phyloP scores from a whole-genome alignment of 2,329 filamentous ascomycete genomes.

The Ploettnerulaceae sp. region DNA sequence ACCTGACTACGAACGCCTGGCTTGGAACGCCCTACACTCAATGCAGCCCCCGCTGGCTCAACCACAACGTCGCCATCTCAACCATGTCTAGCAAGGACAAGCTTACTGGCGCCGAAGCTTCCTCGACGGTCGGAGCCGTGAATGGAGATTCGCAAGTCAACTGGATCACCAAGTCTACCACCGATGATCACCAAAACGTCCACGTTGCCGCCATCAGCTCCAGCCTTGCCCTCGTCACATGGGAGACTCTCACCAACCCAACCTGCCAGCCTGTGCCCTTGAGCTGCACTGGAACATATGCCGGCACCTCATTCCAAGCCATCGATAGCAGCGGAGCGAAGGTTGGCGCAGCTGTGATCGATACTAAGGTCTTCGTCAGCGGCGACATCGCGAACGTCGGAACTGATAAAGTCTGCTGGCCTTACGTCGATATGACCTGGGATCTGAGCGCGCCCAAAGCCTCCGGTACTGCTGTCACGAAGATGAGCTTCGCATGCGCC shows the following conservation, averaged over 20 bases:
- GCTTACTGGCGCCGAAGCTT: slow-evolving; percentile 48
- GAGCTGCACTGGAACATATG: slow-evolving; percentile 54
- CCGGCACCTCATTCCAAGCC: slow-evolving; percentile 55
- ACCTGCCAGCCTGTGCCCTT: slow-evolving; percentile 52
- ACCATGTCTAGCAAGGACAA: slow-evolving; percentile 54
- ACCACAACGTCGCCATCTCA: slow-evolving; percentile 56
- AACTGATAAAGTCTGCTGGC: slow-evolving; percentile 52
- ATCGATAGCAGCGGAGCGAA: slow-evolving; percentile 47
- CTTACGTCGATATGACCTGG: slow-evolving; percentile 54
- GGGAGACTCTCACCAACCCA: slow-evolving; percentile 56
- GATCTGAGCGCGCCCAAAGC: slow-evolving; percentile 35
- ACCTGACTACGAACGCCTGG: slow-evolving; percentile 52
- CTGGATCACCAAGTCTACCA: slow-evolving; percentile 49
- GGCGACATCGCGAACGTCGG: slow-evolving; percentile 58
- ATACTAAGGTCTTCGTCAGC: slow-evolving; percentile 52
- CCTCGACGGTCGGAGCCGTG: slow-evolving; percentile 46
- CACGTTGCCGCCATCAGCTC: slow-evolving; percentile 52
- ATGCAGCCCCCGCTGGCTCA: slow-evolving; percentile 32
- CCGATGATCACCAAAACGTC: slow-evolving; percentile 52
- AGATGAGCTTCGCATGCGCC: slow-evolving; percentile 51
- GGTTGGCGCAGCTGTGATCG: slow-evolving; percentile 46
- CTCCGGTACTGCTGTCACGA: slow-evolving; percentile 32
- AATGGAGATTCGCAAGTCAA: slow-evolving; percentile 55
- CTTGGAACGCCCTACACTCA: slow-evolving; percentile 53
- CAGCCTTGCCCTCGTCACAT: slow-evolving; percentile 50